Conservation (phyloP, 495 filamentous ascomycete genomes). For the Rostrohypoxylon terebratum region DNA sequence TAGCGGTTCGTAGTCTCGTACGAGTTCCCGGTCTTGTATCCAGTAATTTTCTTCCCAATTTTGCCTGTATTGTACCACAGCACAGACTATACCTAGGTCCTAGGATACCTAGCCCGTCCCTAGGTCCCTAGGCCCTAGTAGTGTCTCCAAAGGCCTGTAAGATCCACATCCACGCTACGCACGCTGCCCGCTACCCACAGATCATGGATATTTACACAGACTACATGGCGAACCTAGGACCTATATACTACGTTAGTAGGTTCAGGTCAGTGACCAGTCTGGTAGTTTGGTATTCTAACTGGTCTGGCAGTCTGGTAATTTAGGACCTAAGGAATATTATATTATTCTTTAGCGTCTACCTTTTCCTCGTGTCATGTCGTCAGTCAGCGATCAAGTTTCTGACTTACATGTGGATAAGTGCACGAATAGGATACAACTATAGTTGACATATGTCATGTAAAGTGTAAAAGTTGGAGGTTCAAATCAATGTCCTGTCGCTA, state of each 20-base stretch:
- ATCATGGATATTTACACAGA: not conserved
- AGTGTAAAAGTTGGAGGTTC: no score
- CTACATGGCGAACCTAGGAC: not conserved
- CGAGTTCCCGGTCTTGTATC: constrained; percentile 14
- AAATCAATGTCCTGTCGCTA: not conserved
- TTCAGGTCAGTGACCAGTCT: no score
- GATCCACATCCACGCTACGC: not conserved
- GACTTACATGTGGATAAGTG: constrained; percentile 33
- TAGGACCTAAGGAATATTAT: not conserved
- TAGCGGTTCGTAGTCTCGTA: constrained; percentile 28
- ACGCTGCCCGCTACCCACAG: not conserved
- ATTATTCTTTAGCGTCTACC: constrained; percentile 17
- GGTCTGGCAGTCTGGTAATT: not conserved
- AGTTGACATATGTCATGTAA: not conserved
- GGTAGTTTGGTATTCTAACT: no score
- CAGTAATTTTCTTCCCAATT: constrained; percentile 34
- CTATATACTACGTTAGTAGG: no score
- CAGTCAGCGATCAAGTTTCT: constrained; percentile 18
- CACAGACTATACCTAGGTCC: constrained; percentile 6
- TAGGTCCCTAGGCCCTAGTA: not conserved
- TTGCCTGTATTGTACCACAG: constrained; percentile 34
- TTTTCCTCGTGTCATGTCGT: constrained; percentile 34
- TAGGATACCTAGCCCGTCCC: no score
- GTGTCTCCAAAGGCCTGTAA: not conserved
- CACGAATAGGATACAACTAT: constrained; percentile 27